Evolutionary conservation across 2,329 filamentous ascomycete species (phyloP), one percentile per base, ranked within the genome.

Genomic region (Penicillium polonicum): DNA sequence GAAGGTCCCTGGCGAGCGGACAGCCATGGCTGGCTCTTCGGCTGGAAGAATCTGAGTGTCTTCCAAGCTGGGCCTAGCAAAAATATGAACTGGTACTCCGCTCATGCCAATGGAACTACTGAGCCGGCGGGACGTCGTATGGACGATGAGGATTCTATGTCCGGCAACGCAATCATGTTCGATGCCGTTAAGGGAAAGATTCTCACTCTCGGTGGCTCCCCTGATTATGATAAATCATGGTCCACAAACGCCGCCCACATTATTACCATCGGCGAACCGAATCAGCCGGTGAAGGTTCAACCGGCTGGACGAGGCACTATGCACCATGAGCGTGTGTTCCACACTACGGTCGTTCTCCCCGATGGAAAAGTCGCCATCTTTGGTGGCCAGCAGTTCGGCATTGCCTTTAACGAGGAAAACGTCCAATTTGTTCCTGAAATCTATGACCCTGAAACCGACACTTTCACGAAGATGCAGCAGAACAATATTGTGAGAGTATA

Each of bases 31-130:
- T 84, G 81, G 82, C 73, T 83, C 1, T 82, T 83, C 52, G 75
- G 68, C 10, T 83, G 80, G 78, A 82, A 76, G 59, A 68, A 74
- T 52, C 71, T 72, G 7, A 76, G 70, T 17, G 76, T 83, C 5
- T 83, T 85, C 66, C 82, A 85, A 62, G 83, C 82, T 2, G 83
- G 83, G 0, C 83, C 83, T 1, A 80, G 78, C 54, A 78, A 72
- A 48, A 71, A 73, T 1, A 84, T 85, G 79, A 80, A 86, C 65
- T 87, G 84, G 84, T 86, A 80, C 62, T 72, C 74, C 33, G 82
- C 78, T 0, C 64, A 64, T 1, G 79, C 77, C 6, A 69, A 67
- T 33, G 83, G 83, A 2, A 66, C 68, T 17, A 65, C 76, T 17
- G 61, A 63, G 3, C 23, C 66, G 10, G 82, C 82, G 1, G 82